Percentiles rank a stretch among this genome's conserved stretches.
These are phyloP conservation scores for Aspergillus novoparasiticus DNA, from an alignment of 2,329 filamentous ascomycete species.

Conservation along the genomic window DNA sequence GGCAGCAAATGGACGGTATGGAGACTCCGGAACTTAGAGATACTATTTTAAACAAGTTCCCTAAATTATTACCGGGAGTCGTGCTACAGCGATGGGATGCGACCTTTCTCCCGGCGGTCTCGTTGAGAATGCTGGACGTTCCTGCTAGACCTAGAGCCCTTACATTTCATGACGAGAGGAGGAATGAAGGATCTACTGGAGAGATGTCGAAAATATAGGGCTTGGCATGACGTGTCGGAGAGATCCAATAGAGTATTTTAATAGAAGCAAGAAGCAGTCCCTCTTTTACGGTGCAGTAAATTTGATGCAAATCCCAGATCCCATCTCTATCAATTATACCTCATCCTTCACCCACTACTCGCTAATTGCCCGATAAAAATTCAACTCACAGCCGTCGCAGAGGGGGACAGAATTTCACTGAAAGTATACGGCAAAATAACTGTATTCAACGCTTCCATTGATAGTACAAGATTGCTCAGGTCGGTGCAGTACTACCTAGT, in stretches of 20 bases:
- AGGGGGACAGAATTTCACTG: too few species aligned
- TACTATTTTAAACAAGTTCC: constrained; percentile 21
- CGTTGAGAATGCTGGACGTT: background rate
- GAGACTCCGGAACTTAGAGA: constrained; percentile 12
- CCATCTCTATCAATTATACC: too few species aligned
- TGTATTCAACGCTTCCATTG: too few species aligned
- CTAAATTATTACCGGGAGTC: constrained; percentile 15
- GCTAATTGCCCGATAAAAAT: too few species aligned
- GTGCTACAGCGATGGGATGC: background rate
- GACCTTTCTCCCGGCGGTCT: background rate
- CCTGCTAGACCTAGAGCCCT: background rate
- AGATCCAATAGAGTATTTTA: background rate
- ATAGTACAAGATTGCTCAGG: too few species aligned
- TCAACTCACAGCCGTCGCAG: too few species aligned
- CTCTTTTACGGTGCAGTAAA: background rate
- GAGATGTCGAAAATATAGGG: background rate
- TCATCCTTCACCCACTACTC: too few species aligned
- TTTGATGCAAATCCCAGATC: background rate
- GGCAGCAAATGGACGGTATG: constrained; percentile 13
- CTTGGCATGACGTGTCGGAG: background rate
- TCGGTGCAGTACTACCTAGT: background rate
- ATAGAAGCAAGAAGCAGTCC: background rate
- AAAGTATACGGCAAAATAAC: too few species aligned
- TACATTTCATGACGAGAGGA: background rate
- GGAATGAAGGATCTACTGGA: background rate